Percentiles rank a stretch among this genome's conserved stretches.
phyloP scores from a whole-genome alignment of 1,139 yeast genomes.

The Sugiyamaella neomexicana region DNA sequence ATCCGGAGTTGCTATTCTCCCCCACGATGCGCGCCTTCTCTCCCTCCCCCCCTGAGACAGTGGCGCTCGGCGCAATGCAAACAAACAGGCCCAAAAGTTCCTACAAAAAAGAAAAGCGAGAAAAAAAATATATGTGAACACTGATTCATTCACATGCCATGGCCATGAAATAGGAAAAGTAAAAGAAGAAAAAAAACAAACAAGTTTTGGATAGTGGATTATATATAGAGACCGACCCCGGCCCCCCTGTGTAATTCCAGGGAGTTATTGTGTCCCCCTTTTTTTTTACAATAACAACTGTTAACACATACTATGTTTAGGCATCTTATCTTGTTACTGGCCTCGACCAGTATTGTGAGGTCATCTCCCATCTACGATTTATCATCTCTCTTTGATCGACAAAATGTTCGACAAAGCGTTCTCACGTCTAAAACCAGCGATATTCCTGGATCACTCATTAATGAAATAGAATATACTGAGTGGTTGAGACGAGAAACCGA shows the following conservation, averaged over 20 bases:
- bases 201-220: constrained; percentile 1
- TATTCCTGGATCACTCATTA: constrained; percentile 28
- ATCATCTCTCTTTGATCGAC: neutral
- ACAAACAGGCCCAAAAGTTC: too few relatives aligned
- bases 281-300: neutral
- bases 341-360: neutral
- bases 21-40: neutral
- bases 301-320: neutral
- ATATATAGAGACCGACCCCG: neutral
- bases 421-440: neutral
- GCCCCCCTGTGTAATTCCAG: neutral
- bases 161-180: neutral
- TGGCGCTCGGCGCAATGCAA: neutral
- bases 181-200: neutral
- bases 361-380: constrained; percentile 5
- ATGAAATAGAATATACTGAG: constrained; percentile 46
- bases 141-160: constrained; percentile 3
- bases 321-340: neutral
- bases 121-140: constrained; percentile 3
- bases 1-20: too few relatives aligned
- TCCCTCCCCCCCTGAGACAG: neutral
- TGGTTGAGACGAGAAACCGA: constrained; percentile 59
- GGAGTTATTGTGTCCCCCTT: neutral
- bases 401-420: neutral
- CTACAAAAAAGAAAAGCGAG: neutral